A percentile compares a stretch with the other conserved stretches of the same genome.
Conservation (phyloP, 2,329 filamentous ascomycete species). For the Fusarium sp. region DNA sequence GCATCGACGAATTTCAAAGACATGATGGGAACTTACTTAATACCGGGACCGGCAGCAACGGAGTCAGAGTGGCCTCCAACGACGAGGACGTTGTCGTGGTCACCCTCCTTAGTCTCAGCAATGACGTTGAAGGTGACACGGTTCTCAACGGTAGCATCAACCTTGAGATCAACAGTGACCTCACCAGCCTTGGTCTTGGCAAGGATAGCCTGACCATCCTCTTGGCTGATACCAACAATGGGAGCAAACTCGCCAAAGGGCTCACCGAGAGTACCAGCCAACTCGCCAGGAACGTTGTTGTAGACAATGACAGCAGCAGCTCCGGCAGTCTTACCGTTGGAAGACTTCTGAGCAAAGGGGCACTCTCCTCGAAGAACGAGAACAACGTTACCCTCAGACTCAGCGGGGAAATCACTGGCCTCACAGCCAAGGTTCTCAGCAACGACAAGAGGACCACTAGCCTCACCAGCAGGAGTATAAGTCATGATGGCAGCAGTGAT, state of each 20-base stretch:
- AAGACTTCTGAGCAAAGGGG: conserved; percentile 66
- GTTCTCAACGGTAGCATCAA: conserved; percentile 60
- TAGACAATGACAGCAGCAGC: conserved; percentile 68
- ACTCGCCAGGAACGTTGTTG: conserved; percentile 65
- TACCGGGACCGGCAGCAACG: conserved; percentile 62
- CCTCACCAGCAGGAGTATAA: conserved; percentile 61
- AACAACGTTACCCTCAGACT: conserved; percentile 64
- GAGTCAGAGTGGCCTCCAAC: conserved; percentile 59
- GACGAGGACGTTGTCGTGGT: conserved; percentile 58
- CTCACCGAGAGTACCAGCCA: conserved; percentile 64
- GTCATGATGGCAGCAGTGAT: conserved; percentile 48
- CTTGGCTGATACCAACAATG: conserved; percentile 61
- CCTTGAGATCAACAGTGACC: conserved; percentile 47
- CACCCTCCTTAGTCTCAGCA: conserved; percentile 59
- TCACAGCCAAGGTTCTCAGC: conserved; percentile 64
- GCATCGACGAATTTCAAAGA: background rate
- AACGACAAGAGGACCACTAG: conserved; percentile 54
- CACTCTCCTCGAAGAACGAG: conserved; percentile 69
- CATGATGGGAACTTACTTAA: conserved; percentile 55
- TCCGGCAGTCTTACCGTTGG: conserved; percentile 64
- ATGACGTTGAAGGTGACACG: conserved; percentile 61
- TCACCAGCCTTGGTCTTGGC: conserved; percentile 45
- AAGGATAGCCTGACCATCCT: conserved; percentile 51
- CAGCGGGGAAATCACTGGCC: conserved; percentile 61
- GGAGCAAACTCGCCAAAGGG: conserved; percentile 58